A percentile compares a stretch with the other conserved stretches of the same genome.
Conservation (phyloP, 371 early-diverging fungal genomes). For the Mortierella sp. region DNA sequence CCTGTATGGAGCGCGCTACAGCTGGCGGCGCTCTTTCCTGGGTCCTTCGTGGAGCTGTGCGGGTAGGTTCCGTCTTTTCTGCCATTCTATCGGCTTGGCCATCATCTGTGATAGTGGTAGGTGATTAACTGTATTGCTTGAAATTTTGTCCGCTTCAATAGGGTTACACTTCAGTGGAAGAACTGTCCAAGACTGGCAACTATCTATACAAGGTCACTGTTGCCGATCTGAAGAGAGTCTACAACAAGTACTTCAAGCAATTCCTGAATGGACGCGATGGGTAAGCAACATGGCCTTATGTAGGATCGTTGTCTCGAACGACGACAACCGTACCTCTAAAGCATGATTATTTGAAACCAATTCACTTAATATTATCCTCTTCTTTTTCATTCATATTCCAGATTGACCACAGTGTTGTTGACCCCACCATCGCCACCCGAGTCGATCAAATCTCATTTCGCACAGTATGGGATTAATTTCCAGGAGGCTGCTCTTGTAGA, state of each 20-base stretch:
- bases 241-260: slow-evolving; percentile 62
- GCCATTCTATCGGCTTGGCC: background rate
- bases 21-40: slow-evolving; percentile 63
- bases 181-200: slow-evolving; percentile 33
- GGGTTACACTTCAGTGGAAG: slow-evolving; percentile 44
- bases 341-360: background rate
- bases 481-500: slow-evolving; percentile 42
- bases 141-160: background rate
- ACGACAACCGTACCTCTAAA: background rate
- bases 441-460: slow-evolving; percentile 55
- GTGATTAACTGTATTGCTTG: slow-evolving; percentile 28
- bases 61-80: slow-evolving; percentile 52
- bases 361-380: background rate
- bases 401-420: slow-evolving; percentile 49
- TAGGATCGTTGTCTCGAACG: background rate
- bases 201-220: slow-evolving; percentile 62
- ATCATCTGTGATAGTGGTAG: slow-evolving; percentile 5
- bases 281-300: slow-evolving; percentile 3
- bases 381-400: background rate
- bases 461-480: slow-evolving; percentile 53
- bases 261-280: slow-evolving; percentile 62
- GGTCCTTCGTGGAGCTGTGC: slow-evolving; percentile 60
- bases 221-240: slow-evolving; percentile 64
- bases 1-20: slow-evolving; percentile 62
- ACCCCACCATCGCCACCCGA: slow-evolving; percentile 56